Conservation (phyloP, 768 basidiomycete species). For the Russula dissimulans region DNA sequence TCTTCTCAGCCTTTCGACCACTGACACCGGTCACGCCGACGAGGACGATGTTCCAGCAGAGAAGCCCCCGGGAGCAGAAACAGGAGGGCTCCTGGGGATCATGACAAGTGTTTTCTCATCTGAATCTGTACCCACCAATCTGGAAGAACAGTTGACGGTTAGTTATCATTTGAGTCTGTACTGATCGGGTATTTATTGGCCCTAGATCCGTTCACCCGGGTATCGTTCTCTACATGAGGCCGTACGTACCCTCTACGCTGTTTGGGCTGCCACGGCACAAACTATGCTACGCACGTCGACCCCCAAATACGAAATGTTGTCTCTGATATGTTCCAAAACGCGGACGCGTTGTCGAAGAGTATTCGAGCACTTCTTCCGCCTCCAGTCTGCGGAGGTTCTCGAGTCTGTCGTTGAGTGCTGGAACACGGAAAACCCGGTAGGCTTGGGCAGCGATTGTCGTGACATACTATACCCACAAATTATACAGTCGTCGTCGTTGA, state of each 20-base stretch:
- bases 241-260: slow-evolving; percentile 63
- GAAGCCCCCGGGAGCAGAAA: slow-evolving; percentile 40
- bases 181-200: background rate
- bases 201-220: slow-evolving; percentile 62
- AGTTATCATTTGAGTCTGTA: slow-evolving; percentile 22
- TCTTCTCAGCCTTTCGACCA: slow-evolving; percentile 53
- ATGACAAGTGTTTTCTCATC: slow-evolving; percentile 87
- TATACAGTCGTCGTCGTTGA: background rate
- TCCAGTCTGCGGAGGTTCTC: slow-evolving; percentile 70
- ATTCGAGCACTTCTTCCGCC: slow-evolving; percentile 78
- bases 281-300: slow-evolving; percentile 35
- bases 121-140: slow-evolving; percentile 39
- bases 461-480: slow-evolving; percentile 9
- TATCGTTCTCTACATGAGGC: slow-evolving; percentile 74
- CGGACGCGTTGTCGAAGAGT: slow-evolving; percentile 65
- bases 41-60: slow-evolving; percentile 48
- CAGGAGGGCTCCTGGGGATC: slow-evolving; percentile 72
- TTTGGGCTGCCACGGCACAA: slow-evolving; percentile 62
- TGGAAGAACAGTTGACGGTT: slow-evolving; percentile 53
- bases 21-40: slow-evolving; percentile 41
- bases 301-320: slow-evolving; percentile 58
- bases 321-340: slow-evolving; percentile 57
- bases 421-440: slow-evolving; percentile 47
- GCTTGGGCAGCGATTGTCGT: slow-evolving; percentile 18
- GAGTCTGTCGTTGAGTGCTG: slow-evolving; percentile 80